Base-by-base conservation (phyloP, 768 basidiomycete genomes). In the Phlebiopsis gigantea region DNA sequence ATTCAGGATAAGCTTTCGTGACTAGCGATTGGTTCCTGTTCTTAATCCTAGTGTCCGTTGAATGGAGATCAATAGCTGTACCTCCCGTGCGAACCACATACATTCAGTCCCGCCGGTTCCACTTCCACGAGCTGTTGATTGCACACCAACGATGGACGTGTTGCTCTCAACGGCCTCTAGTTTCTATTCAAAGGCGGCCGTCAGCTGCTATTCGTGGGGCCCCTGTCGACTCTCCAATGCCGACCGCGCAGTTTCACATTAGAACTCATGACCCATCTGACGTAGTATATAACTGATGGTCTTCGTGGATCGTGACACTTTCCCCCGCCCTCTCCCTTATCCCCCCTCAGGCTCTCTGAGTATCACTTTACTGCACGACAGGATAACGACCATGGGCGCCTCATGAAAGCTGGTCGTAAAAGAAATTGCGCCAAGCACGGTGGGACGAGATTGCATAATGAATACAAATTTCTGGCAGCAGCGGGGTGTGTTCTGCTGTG, bases 241-340 rank as follows among this genome's bases (percentile, higher is more conserved):
- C 50, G 30, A 39, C 39, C 50, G 50, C 50, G 22, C 21, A 30
- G 50, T 51, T 51, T 51, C 50, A 51, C 31, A 7, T 22, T 9
- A 22, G 28, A 30, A 31, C 30, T 5, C 50, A 51, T 51, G 50
- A 51, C 47, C 28, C 34, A 17, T 39, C 34, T 39, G 34, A 17
- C 2, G 34, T 12, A 39, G 34, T 39, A 39, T 39, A 39, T 39
- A 39, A 17, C 34, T 39, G 17, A 17, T 10, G 17, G 34, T 12
- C 8, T 10, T 39, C 17, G 34, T 39, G 34, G 12, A 17, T 39
- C 3, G 12, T 39, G 17, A 39, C 34, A 39, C 34, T 39, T 39
- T 34, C 17, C 34, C 8, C 34, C 34, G 12, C 17, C 34, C 34
- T 39, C 34, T 17, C 34, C 34, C 3, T 39, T 10, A 3, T 9